Conservation (phyloP, 129 eudicot species). For the Mikania micrantha region DNA sequence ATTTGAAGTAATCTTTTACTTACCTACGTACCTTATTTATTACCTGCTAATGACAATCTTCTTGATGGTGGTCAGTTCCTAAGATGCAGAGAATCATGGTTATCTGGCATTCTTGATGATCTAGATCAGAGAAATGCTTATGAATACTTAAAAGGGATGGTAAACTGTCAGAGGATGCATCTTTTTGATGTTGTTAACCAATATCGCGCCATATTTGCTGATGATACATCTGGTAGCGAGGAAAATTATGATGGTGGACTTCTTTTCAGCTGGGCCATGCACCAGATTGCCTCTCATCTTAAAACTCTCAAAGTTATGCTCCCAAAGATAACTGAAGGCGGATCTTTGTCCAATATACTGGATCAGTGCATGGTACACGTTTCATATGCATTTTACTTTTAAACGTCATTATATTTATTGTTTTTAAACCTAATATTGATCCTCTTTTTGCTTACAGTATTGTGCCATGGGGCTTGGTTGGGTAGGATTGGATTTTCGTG, state of each 20-base stretch:
- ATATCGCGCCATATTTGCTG: conserved; percentile 94
- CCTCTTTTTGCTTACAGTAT: conserved; percentile 54
- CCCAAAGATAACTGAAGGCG: conserved; percentile 94
- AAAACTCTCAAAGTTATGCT: conserved; percentile 85
- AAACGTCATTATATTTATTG: not conserved
- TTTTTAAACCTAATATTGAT: not conserved
- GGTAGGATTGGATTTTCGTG: conserved; percentile 97
- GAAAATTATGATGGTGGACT: conserved; percentile 98
- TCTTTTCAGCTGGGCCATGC: conserved; percentile 98
- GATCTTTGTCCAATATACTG: conserved; percentile 85
- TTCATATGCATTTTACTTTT: not conserved
- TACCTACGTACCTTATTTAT: conserved; percentile 2
- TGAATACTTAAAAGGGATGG: conserved; percentile 90
- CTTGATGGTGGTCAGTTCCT: conserved; percentile 49
- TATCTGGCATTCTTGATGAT: conserved; percentile 92
- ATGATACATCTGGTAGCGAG: conserved; percentile 97
- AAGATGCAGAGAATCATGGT: conserved; percentile 98
- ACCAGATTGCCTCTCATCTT: conserved; percentile 81
- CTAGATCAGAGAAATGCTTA: conserved; percentile 96
- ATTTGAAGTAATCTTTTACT: not conserved
- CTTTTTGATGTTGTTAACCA: conserved; percentile 99
- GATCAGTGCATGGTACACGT: conserved; percentile 89
- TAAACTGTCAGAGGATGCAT: conserved; percentile 76
- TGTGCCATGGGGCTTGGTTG: conserved; percentile 98
- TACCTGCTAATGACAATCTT: conserved; percentile 11